A percentile compares a stretch with the other conserved stretches of the same genome.
Evolutionary conservation across 768 basidiomycete species (phyloP).

Genomic region (Dentipellis fragilis): DNA sequence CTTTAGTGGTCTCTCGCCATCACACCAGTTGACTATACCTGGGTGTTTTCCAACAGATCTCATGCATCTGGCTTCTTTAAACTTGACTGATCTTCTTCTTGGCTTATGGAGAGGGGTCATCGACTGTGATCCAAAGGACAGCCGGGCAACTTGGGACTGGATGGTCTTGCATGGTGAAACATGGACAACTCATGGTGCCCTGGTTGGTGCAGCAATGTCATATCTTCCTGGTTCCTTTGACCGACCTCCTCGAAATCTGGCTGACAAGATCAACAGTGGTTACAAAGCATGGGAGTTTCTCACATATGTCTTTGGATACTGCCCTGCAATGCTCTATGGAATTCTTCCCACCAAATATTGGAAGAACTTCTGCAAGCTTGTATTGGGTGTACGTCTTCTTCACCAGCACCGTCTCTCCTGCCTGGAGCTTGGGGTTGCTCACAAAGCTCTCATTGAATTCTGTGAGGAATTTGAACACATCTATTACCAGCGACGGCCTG

Average conservation of each 20-base stretch:
- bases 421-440: constrained; percentile 13
- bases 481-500: constrained; percentile 21
- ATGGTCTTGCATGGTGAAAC: constrained; percentile 9
- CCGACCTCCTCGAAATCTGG: constrained; percentile 29
- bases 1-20: not conserved
- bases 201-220: constrained; percentile 20
- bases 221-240: constrained; percentile 34
- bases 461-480: constrained; percentile 24
- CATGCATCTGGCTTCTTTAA: constrained; percentile 31
- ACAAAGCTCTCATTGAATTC: constrained; percentile 18
- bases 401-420: constrained; percentile 10
- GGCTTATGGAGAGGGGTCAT: constrained; percentile 23
- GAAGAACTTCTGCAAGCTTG: constrained; percentile 19
- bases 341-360: constrained; percentile 19
- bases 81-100: constrained; percentile 25
- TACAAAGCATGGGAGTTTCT: constrained; percentile 23
- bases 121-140: constrained; percentile 15
- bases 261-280: constrained; percentile 26
- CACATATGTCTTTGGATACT: constrained; percentile 14
- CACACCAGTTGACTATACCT: constrained; percentile 17
- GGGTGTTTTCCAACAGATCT: constrained; percentile 23
- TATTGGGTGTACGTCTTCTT: constrained; percentile 15
- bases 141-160: constrained; percentile 22
- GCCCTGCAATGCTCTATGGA: constrained; percentile 18
- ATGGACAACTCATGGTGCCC: constrained; percentile 28